Base-by-base conservation (phyloP, 208 protist species). In the Leishmania martiniquensis region DNA sequence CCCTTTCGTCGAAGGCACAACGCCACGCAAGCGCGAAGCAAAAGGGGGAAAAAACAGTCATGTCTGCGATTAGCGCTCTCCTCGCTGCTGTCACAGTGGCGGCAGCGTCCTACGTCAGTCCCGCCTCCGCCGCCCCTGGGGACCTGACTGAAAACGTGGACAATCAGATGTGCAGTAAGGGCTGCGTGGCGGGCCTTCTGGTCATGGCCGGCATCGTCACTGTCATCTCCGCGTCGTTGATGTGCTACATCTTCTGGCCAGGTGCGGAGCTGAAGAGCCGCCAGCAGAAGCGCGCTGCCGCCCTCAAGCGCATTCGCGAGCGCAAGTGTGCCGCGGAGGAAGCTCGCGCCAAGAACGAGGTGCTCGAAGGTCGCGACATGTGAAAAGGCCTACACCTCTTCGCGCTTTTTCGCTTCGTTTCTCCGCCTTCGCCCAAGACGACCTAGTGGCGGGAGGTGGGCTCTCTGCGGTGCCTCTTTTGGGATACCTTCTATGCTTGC, bases 191-290 rank as follows among this genome's bases (percentile, higher is more conserved):
- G 44, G 84, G 88, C 47, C 82, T 92, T 39, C 70, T 92, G 59
- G 76, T 90, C 59, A 84, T 85, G 77, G 88, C 88, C 22, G 78
- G 65, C 72, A 69, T 87, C 42, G 51, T 88, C 47, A 76, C 73
- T 34, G 80, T 87, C 54, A 55, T 84, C 60, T 62, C 44, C 69
- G 77, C 71, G 20, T 62, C 63, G 15, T 57, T 92, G 65, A 85
- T 90, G 76, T 92, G 86, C 81, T 88, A 80, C 72, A 69, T 76
- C 81, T 72, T 68, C 76, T 92, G 88, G 88, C 84, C 81, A 20
- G 79, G 81, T 6, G 77, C 70, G 42, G 88, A 92, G 86, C 65
- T 84, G 47, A 74, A 66, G 47, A 81, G 63, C 76, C 88, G 88
- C 51, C 84, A 90, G 81, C 80, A 80, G 85, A 59, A 65, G 52